Evolutionary conservation across 2,329 filamentous ascomycete species (phyloP).

Genomic region (Curvularia lunata): DNA sequence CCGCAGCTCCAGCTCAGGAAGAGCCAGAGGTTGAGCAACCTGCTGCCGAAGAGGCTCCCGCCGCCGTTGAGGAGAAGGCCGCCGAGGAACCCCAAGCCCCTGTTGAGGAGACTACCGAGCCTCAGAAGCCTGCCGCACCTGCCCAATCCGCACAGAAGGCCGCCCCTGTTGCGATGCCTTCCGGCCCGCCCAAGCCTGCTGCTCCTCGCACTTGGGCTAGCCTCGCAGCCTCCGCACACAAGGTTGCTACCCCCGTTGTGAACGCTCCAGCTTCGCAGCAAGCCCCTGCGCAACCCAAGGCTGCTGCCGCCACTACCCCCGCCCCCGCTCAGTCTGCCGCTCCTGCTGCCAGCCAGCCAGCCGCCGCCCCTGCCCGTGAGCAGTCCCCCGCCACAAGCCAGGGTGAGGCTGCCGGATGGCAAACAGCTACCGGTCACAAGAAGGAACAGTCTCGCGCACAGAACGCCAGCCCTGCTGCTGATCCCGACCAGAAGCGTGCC

Average conservation of each 20-base stretch:
- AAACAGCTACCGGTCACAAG: constrained; percentile 78
- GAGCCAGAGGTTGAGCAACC: constrained; percentile 45
- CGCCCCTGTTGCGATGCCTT: constrained; percentile 61
- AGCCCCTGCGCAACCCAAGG: constrained; percentile 44
- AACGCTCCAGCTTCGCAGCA: constrained; percentile 44
- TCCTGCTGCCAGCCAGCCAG: constrained; percentile 38
- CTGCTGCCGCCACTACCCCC: constrained; percentile 23
- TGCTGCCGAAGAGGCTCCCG: constrained; percentile 50
- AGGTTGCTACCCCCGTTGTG: constrained; percentile 52
- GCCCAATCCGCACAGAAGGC: constrained; percentile 61
- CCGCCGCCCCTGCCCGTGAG: constrained; percentile 45
- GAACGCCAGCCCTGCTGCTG: constrained; percentile 64
- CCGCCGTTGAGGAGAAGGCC: constrained; percentile 47
- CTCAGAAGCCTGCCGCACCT: constrained; percentile 70
- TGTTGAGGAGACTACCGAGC: constrained; percentile 47
- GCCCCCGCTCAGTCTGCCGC: constrained; percentile 42
- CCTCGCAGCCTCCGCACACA: constrained; percentile 62
- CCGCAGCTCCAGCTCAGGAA: constrained; percentile 48
- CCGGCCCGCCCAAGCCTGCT: constrained; percentile 62
- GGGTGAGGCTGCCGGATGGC: constrained; percentile 77
- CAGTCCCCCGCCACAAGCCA: constrained; percentile 51
- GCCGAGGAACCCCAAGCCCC: constrained; percentile 40
- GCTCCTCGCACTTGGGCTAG: constrained; percentile 75
- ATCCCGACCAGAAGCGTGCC: constrained; percentile 79
- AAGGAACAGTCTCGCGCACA: constrained; percentile 82